These are phyloP conservation scores for Lactifluus volemus DNA, from an alignment of 768 basidiomycete genomes.

Conservation along the genomic window DNA sequence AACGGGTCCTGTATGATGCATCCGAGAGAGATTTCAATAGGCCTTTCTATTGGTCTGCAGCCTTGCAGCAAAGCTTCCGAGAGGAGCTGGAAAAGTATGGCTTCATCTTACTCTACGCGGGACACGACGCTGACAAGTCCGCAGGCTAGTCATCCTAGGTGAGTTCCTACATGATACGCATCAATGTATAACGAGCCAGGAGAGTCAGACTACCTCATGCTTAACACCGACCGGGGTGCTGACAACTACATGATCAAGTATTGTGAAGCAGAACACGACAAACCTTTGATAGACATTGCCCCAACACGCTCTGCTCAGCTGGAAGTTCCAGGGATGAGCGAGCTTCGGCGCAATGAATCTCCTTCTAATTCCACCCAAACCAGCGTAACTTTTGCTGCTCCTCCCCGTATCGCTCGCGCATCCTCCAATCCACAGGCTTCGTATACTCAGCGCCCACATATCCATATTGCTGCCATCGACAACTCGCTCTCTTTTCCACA, in stretches of 20 bases:
- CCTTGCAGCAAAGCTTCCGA: slow-evolving; percentile 72
- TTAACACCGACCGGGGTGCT: slow-evolving; percentile 82
- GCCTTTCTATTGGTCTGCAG: slow-evolving; percentile 77
- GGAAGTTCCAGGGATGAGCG: slow-evolving; percentile 68
- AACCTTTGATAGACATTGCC: slow-evolving; percentile 67
- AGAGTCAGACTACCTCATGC: slow-evolving; percentile 73
- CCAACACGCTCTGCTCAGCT: slow-evolving; percentile 58
- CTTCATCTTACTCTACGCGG: background rate
- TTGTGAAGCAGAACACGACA: slow-evolving; percentile 75
- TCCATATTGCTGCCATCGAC: slow-evolving; percentile 90
- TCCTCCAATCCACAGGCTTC: slow-evolving; percentile 18
- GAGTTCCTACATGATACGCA: slow-evolving; percentile 15
- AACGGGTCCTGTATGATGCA: slow-evolving; percentile 57
- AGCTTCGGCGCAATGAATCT: slow-evolving; percentile 39
- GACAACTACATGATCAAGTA: slow-evolving; percentile 94
- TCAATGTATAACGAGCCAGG: background rate
- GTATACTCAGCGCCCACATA: slow-evolving; percentile 63
- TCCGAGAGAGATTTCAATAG: slow-evolving; percentile 49
- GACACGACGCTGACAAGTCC: slow-evolving; percentile 14
- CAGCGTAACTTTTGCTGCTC: slow-evolving; percentile 19
- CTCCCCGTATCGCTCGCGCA: slow-evolving; percentile 17
- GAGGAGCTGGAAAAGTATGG: slow-evolving; percentile 83
- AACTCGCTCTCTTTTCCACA: slow-evolving; percentile 91
- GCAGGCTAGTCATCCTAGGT: slow-evolving; percentile 79
- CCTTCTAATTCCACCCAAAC: slow-evolving; percentile 22